Percentiles rank a stretch among this genome's conserved stretches.
Evolutionary conservation across 768 basidiomycete species (phyloP).

Genomic region (Hirschioporus abietinus): DNA sequence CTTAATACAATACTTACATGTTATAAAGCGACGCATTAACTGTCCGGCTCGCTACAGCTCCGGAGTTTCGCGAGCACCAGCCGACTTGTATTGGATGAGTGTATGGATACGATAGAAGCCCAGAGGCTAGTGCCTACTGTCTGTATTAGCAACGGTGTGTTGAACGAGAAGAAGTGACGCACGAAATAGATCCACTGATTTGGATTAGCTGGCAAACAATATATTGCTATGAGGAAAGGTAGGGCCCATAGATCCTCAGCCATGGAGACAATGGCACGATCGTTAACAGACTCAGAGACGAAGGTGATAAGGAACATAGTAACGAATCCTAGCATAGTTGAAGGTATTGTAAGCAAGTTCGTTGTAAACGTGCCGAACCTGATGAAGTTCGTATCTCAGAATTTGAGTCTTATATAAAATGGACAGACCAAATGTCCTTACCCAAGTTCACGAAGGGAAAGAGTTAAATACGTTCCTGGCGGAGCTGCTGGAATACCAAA

Average conservation of each 20-base stretch:
- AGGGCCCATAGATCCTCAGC: slow-evolving; percentile 53
- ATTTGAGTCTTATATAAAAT: not conserved
- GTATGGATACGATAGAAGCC: slow-evolving; percentile 43
- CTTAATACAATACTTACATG: slow-evolving; percentile 29
- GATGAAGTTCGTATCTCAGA: not conserved
- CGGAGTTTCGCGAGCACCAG: slow-evolving; percentile 58
- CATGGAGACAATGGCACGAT: slow-evolving; percentile 50
- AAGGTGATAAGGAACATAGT: slow-evolving; percentile 46
- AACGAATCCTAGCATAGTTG: slow-evolving; percentile 43
- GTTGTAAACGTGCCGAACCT: slow-evolving; percentile 57
- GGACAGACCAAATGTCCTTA: slow-evolving; percentile 13
- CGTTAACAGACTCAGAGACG: slow-evolving; percentile 47
- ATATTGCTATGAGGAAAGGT: slow-evolving; percentile 55
- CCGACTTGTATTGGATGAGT: slow-evolving; percentile 50
- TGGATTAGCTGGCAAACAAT: slow-evolving; percentile 39
- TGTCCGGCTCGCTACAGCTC: slow-evolving; percentile 53
- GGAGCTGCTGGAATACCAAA: slow-evolving; percentile 46
- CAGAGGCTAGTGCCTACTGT: slow-evolving; percentile 35
- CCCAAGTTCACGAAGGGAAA: slow-evolving; percentile 53
- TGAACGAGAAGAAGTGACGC: slow-evolving; percentile 13
- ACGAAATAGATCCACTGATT: slow-evolving; percentile 54
- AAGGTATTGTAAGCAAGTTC: slow-evolving; percentile 58
- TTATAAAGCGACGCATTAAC: slow-evolving; percentile 58
- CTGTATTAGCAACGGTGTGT: not conserved
- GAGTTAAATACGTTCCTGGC: slow-evolving; percentile 52